phyloP scores from a whole-genome alignment of 164 flowering plant species.

The Sedum album region DNA sequence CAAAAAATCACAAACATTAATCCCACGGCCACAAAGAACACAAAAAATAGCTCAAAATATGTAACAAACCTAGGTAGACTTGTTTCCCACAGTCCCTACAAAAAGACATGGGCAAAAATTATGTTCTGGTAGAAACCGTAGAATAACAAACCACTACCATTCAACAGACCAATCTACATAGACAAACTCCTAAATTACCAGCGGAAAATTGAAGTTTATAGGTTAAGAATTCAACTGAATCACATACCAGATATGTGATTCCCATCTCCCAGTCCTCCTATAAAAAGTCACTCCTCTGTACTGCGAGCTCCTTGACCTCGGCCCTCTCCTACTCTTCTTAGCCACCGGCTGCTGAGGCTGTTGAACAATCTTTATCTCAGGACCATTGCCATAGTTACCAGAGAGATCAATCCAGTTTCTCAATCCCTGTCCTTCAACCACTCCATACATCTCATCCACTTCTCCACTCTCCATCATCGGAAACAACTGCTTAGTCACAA shows the following conservation, averaged over 20 bases:
- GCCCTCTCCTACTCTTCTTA: slow-evolving; percentile 94
- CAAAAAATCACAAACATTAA: slow-evolving; percentile 7
- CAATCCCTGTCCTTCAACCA: slow-evolving; percentile 13
- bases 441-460: slow-evolving; percentile 1
- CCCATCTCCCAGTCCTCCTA: slow-evolving; percentile 94
- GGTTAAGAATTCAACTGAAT: background rate
- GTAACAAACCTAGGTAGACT: slow-evolving; percentile 52
- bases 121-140: background rate
- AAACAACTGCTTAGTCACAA: slow-evolving; percentile 45
- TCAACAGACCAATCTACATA: background rate
- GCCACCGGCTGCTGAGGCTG: slow-evolving; percentile 30
- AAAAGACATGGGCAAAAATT: background rate
- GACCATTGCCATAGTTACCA: slow-evolving; percentile 9
- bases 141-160: background rate
- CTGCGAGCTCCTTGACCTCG: slow-evolving; percentile 96
- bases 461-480: slow-evolving; percentile 24
- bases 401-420: slow-evolving; percentile 42
- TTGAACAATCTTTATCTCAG: slow-evolving; percentile 3
- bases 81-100: slow-evolving; percentile 78
- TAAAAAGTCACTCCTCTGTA: slow-evolving; percentile 95
- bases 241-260: slow-evolving; percentile 82
- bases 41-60: background rate
- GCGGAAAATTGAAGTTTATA: background rate
- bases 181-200: background rate
- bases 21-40: background rate